Evolutionary conservation across 768 basidiomycete genomes (phyloP).

Genomic region (Leccinellum rugosiceps): DNA sequence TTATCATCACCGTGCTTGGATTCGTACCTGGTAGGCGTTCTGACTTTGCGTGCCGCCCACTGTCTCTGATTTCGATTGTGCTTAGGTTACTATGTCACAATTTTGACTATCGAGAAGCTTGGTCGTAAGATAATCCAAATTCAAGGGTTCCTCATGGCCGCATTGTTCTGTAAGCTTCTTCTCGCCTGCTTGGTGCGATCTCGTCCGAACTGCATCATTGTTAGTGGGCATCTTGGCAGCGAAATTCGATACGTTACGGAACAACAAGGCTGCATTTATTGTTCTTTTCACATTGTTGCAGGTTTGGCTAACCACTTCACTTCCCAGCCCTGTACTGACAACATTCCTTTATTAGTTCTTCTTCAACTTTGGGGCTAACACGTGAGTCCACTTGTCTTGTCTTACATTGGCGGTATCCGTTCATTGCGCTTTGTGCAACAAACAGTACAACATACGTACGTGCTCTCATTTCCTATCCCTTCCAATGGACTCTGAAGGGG

Average conservation of each 20-base stretch:
- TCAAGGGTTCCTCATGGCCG: slow-evolving; percentile 69
- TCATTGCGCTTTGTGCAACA: not conserved
- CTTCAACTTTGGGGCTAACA: slow-evolving; percentile 80
- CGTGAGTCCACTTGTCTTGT: slow-evolving; percentile 34
- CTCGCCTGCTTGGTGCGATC: not conserved
- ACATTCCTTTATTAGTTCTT: slow-evolving; percentile 48
- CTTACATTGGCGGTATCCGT: not conserved
- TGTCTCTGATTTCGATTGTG: not conserved
- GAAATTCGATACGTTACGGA: slow-evolving; percentile 49
- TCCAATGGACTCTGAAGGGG: not conserved
- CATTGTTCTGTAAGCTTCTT: slow-evolving; percentile 53
- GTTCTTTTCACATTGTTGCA: slow-evolving; percentile 71
- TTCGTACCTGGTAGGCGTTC: slow-evolving; percentile 63
- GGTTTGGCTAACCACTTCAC: slow-evolving; percentile 23
- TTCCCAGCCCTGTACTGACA: not conserved
- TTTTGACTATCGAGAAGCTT: slow-evolving; percentile 68
- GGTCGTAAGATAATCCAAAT: slow-evolving; percentile 76
- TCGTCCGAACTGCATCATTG: not conserved
- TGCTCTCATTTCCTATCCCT: not conserved
- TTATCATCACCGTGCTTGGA: slow-evolving; percentile 72
- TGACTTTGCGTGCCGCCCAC: not conserved
- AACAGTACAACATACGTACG: slow-evolving; percentile 51
- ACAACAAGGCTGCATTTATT: slow-evolving; percentile 55
- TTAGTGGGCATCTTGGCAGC: slow-evolving; percentile 68
- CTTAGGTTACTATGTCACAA: slow-evolving; percentile 64